phyloP scores from a whole-genome alignment of 306 rosid species.

The Lathyrus sativus region DNA sequence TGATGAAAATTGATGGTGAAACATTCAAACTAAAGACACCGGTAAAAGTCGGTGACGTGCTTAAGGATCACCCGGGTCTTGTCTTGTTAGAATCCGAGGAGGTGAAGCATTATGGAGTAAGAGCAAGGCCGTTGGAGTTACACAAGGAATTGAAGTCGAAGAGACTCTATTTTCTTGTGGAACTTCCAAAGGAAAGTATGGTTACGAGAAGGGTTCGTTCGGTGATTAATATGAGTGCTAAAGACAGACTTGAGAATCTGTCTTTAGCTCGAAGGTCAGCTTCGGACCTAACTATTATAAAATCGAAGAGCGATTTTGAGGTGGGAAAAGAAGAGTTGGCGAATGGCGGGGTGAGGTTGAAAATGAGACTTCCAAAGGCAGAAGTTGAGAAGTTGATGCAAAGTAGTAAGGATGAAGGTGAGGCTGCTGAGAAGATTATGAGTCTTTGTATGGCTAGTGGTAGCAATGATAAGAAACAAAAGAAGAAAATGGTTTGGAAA shows the following conservation, averaged over 20 bases:
- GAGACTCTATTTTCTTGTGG: conserved; percentile 78
- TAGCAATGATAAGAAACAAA: conserved; percentile 19
- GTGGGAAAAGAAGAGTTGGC: conserved; percentile 8
- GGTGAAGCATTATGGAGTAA: conserved; percentile 74
- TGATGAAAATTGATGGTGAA: conserved; percentile 84
- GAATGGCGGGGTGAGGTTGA: conserved; percentile 52
- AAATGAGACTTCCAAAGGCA: conserved; percentile 67
- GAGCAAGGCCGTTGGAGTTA: conserved; percentile 70
- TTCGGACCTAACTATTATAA: conserved; percentile 71
- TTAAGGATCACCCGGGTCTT: conserved; percentile 64
- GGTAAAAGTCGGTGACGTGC: conserved; percentile 53
- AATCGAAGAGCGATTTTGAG: neutral
- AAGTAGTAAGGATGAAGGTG: conserved; percentile 61
- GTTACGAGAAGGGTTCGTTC: conserved; percentile 73
- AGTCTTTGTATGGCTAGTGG: conserved; percentile 49
- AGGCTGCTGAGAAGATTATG: conserved; percentile 75
- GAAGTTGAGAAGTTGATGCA: conserved; percentile 75
- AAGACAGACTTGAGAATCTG: conserved; percentile 77
- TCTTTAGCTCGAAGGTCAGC: conserved; percentile 67
- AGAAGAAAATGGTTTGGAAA: conserved; percentile 40
- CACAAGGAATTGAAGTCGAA: conserved; percentile 53
- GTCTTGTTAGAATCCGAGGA: conserved; percentile 77
- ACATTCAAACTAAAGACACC: conserved; percentile 71
- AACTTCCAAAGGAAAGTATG: conserved; percentile 52
- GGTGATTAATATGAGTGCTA: conserved; percentile 84